Conservation (phyloP, 306 rosid species). For the Aeschynomene evenia region DNA sequence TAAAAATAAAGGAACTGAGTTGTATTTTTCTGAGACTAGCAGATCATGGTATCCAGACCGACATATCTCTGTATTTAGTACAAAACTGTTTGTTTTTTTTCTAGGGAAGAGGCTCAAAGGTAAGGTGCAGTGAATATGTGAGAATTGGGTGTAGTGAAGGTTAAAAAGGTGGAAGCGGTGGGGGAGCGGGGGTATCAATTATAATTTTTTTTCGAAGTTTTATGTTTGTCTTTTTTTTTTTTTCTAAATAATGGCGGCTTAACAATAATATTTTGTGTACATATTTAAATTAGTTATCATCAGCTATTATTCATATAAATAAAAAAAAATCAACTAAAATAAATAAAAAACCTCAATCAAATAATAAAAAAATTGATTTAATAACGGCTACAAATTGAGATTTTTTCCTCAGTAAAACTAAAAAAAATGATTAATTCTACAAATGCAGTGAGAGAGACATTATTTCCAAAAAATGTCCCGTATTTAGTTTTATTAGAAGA, state of each 20-base stretch:
- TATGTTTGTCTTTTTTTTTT: slow-evolving; percentile 30
- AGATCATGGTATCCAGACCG: slow-evolving; percentile 15
- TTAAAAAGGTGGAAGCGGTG: slow-evolving; percentile 17
- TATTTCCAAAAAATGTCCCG: too few relatives aligned
- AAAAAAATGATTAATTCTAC: too few relatives aligned
- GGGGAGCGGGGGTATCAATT: slow-evolving; percentile 33
- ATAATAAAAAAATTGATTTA: too few relatives aligned
- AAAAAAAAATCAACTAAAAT: too few relatives aligned
- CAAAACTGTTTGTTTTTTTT: slow-evolving; percentile 18
- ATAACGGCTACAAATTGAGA: too few relatives aligned
- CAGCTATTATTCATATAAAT: too few relatives aligned
- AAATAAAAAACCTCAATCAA: too few relatives aligned
- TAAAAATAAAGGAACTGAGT: not conserved
- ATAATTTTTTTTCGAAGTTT: slow-evolving; percentile 38
- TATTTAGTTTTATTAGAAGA: too few relatives aligned
- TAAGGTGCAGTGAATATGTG: slow-evolving; percentile 11
- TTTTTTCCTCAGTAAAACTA: too few relatives aligned
- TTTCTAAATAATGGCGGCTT: slow-evolving; percentile 13
- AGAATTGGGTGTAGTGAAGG: slow-evolving; percentile 25
- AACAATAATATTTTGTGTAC: too few relatives aligned
- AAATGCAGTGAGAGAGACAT: too few relatives aligned
- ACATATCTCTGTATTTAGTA: slow-evolving; percentile 27
- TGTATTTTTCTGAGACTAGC: slow-evolving; percentile 17
- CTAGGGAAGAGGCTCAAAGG: slow-evolving; percentile 8
- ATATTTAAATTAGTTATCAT: too few relatives aligned